A percentile compares a stretch with the other conserved stretches of the same genome.
Conservation (phyloP, 2,329 filamentous ascomycete genomes). For the Aspergillus amoenus region DNA sequence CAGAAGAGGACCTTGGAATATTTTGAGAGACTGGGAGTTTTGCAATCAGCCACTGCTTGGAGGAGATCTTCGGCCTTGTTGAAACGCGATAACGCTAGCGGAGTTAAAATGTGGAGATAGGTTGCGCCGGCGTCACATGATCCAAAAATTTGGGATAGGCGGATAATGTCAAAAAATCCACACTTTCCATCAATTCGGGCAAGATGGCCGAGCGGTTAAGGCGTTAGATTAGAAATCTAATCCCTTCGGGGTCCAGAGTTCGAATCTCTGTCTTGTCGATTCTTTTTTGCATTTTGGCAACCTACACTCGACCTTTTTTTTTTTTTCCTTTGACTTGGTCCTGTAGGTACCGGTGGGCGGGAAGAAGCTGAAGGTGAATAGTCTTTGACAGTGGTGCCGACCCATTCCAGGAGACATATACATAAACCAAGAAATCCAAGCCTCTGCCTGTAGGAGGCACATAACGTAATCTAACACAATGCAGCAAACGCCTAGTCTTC, state of each 20-base stretch:
- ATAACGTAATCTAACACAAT: not conserved
- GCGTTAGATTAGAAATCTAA: conserved; percentile 17
- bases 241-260: conserved; percentile 16
- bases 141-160: not conserved
- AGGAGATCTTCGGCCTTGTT: not conserved
- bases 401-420: too few relatives aligned
- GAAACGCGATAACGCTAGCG: not conserved
- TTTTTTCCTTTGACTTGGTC: not conserved
- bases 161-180: not conserved
- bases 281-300: not conserved
- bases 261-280: conserved; percentile 16
- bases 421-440: too few relatives aligned
- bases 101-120: not conserved
- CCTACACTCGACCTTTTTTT: not conserved
- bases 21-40: not conserved
- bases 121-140: not conserved
- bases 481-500: not conserved
- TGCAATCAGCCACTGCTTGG: not conserved
- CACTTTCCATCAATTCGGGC: not conserved
- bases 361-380: not conserved
- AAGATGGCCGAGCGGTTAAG: conserved; percentile 13
- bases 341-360: not conserved
- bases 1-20: not conserved
- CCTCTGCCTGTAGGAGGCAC: too few relatives aligned
- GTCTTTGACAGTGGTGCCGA: too few relatives aligned